A percentile compares a stretch with the other conserved stretches of the same genome.
These are phyloP conservation scores for Euphorbia lathyris DNA, from an alignment of 345 rosid species.

Conservation along the genomic window DNA sequence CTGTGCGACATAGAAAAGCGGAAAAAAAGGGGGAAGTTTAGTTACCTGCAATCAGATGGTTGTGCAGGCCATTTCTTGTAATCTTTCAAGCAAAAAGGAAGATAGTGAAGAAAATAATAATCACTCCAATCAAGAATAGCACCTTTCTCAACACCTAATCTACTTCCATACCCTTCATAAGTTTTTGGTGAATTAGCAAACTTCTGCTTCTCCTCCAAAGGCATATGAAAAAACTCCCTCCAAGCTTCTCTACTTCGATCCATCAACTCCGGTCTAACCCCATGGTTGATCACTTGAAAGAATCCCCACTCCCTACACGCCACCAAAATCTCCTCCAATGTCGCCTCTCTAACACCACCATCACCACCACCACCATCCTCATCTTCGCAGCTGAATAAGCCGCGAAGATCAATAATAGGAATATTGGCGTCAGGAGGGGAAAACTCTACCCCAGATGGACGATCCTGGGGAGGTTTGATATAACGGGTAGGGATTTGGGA, in stretches of 20 bases:
- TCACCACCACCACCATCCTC: conserved; percentile 22
- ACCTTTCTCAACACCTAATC: conserved; percentile 75
- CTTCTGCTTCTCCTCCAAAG: conserved; percentile 58
- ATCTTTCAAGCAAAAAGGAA: conserved; percentile 55
- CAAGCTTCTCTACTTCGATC: conserved; percentile 56
- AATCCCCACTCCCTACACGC: conserved; percentile 94
- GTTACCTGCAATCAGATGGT: conserved; percentile 65
- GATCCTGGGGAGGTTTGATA: conserved; percentile 56
- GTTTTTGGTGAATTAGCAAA: conserved; percentile 75
- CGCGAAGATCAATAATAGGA: conserved; percentile 69
- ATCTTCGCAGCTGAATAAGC: conserved; percentile 24
- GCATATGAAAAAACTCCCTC: conserved; percentile 75
- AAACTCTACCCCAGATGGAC: conserved; percentile 40
- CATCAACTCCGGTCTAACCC: conserved; percentile 61
- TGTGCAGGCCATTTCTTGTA: conserved; percentile 72
- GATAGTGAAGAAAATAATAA: conserved; percentile 75
- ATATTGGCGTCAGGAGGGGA: conserved; percentile 34
- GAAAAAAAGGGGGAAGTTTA: not conserved
- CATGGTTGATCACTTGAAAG: conserved; percentile 85
- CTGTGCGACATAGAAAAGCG: no score
- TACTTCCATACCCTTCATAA: conserved; percentile 92
- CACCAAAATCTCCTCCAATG: conserved; percentile 30
- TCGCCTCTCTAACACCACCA: conserved; percentile 15
- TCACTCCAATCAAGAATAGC: conserved; percentile 98
- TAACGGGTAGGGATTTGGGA: conserved; percentile 61